A percentile compares a stretch with the other conserved stretches of the same genome.
Evolutionary conservation across 495 filamentous ascomycete species (phyloP).

Genomic region (Glutinoglossum americanum): DNA sequence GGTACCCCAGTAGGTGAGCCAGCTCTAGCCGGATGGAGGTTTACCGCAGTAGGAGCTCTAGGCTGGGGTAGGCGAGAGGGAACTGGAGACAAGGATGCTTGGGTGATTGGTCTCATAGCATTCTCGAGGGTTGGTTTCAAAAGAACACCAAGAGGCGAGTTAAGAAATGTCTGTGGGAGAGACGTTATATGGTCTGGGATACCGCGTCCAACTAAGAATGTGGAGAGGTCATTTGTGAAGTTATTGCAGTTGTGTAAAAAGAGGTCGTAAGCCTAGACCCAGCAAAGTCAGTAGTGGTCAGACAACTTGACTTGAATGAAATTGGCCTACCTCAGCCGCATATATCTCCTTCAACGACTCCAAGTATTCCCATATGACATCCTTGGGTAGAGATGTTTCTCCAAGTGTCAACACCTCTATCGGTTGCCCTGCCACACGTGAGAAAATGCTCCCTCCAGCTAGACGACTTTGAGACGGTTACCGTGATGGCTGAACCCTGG

Average conservation of each 20-base stretch:
- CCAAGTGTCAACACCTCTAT: slow-evolving; percentile 33
- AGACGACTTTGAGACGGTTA: slow-evolving; percentile 51
- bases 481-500: slow-evolving; percentile 77
- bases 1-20: not conserved
- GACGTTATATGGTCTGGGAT: slow-evolving; percentile 81
- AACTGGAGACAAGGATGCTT: slow-evolving; percentile 18
- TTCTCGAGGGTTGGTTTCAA: slow-evolving; percentile 59
- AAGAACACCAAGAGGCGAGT: slow-evolving; percentile 84
- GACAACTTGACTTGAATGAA: not conserved
- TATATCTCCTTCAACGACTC: slow-evolving; percentile 66
- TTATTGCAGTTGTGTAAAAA: slow-evolving; percentile 95
- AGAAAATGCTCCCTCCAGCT: slow-evolving; percentile 31
- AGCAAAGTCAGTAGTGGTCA: not conserved
- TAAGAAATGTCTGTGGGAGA: slow-evolving; percentile 65
- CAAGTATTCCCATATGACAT: slow-evolving; percentile 58
- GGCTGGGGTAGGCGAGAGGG: slow-evolving; percentile 7
- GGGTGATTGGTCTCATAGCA: slow-evolving; percentile 48
- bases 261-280: slow-evolving; percentile 59
- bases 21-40: slow-evolving; percentile 8
- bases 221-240: slow-evolving; percentile 83
- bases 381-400: slow-evolving; percentile 3
- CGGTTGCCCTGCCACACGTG: slow-evolving; percentile 40
- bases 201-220: slow-evolving; percentile 72
- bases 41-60: slow-evolving; percentile 7
- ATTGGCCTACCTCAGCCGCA: slow-evolving; percentile 42